A percentile compares a stretch with the other conserved stretches of the same genome.
These are phyloP conservation scores for Xylariaceae sp. DNA, from an alignment of 2,329 filamentous ascomycete species.

Conservation along the genomic window DNA sequence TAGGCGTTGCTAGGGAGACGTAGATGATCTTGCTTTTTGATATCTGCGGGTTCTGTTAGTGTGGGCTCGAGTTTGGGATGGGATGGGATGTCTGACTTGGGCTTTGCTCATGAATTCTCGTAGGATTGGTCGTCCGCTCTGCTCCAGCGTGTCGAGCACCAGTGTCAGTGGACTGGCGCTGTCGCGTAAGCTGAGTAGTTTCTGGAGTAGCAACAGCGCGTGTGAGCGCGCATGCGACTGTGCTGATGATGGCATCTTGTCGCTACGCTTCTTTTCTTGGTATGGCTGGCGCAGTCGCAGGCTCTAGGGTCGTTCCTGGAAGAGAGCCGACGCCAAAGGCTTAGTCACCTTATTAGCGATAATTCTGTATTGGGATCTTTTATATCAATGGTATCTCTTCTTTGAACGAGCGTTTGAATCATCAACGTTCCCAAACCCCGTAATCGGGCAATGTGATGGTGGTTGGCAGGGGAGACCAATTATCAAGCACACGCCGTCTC, in stretches of 20 bases:
- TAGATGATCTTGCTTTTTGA: constrained; percentile 68
- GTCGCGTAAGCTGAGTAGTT: constrained; percentile 73
- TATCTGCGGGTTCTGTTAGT: constrained; percentile 39
- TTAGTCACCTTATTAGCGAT: no score
- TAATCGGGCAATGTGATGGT: not conserved
- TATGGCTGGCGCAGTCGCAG: not conserved
- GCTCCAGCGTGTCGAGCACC: constrained; percentile 79
- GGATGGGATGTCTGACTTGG: constrained; percentile 49
- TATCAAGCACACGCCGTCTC: not conserved
- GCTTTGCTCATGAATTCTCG: constrained; percentile 71
- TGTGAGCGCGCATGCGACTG: constrained; percentile 72
- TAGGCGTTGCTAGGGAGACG: constrained; percentile 72
- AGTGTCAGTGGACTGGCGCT: constrained; percentile 82
- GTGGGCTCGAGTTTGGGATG: not conserved
- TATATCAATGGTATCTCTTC: not conserved
- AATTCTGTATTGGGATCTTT: no score
- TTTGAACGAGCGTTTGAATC: not conserved
- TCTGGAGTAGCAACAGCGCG: constrained; percentile 77
- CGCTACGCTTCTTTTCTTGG: not conserved
- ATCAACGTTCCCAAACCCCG: not conserved
- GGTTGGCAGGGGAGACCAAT: not conserved
- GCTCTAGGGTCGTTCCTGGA: no score
- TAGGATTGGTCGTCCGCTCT: constrained; percentile 66
- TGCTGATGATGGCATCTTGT: constrained; percentile 52
- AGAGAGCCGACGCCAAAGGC: no score